phyloP scores from a whole-genome alignment of 768 basidiomycete species.

The Clitopilus passeckerianus region DNA sequence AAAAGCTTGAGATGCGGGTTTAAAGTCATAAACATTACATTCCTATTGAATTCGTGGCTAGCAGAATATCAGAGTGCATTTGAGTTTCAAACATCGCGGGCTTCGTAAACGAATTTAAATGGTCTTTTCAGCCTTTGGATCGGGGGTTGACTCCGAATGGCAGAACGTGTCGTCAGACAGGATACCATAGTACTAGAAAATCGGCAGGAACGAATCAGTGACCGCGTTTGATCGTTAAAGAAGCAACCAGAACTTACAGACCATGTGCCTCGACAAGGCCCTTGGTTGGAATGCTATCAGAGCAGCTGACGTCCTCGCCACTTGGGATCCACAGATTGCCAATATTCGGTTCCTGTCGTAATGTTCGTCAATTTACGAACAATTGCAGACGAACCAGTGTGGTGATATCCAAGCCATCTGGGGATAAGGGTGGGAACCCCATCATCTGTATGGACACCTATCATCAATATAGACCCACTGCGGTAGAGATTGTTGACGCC shows the following conservation, averaged over 20 bases:
- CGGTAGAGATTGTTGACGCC: slow-evolving; percentile 32
- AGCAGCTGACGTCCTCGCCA: slow-evolving; percentile 47
- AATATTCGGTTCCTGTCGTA: slow-evolving; percentile 41
- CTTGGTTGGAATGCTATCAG: slow-evolving; percentile 9
- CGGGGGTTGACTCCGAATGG: too few relatives aligned
- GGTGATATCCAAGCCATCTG: slow-evolving; percentile 40
- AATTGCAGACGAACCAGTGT: slow-evolving; percentile 22
- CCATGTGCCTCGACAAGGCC: background rate
- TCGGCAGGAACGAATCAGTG: background rate
- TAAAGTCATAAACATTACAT: too few relatives aligned
- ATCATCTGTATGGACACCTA: background rate
- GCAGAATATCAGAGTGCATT: too few relatives aligned
- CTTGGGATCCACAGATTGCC: slow-evolving; percentile 38
- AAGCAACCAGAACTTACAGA: background rate
- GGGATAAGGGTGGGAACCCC: slow-evolving; percentile 47
- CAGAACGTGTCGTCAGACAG: background rate
- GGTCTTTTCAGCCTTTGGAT: too few relatives aligned
- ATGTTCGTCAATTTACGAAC: background rate
- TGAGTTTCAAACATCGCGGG: too few relatives aligned
- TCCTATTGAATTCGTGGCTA: too few relatives aligned
- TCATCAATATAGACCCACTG: slow-evolving; percentile 21
- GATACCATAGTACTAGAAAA: background rate
- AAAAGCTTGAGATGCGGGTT: too few relatives aligned
- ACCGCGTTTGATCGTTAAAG: background rate
- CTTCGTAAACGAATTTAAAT: too few relatives aligned